Evolutionary conservation across 208 protist genomes (phyloP), one percentile per base, ranked within the genome.

Genomic region (Trypanosoma cruzi): DNA sequence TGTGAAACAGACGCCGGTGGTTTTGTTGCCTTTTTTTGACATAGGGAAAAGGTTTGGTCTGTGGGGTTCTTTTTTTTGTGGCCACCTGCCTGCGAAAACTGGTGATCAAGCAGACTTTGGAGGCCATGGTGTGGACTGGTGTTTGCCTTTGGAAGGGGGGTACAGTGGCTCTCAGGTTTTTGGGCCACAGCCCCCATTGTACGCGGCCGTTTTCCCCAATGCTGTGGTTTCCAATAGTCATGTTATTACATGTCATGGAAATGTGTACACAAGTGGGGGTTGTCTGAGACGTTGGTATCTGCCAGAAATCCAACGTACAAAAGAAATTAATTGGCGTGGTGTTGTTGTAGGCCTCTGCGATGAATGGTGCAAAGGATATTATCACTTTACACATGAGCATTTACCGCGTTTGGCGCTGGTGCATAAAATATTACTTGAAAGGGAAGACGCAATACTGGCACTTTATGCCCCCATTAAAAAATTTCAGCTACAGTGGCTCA

Each of bases 351-450:
- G 61, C 13, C 18, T 81, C 5, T 77, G 75, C 44, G 71, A 79
- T 59, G 49, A 60, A 18, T 81, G 75, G 75, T 77, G 71, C 22
- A 54, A 24, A 26, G 71, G 57, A 22, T 81, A 81, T 56, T 81
- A 63, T 32, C 72, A 81, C 46, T 81, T 74, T 48, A 81, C 72
- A 16, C 70, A 81, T 65, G 76, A 81, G 53, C 65, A 81, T 31
- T 56, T 81, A 11, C 10, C 64, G 11, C 70, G 76, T 49, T 29
- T 81, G 26, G 63, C 65, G 13, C 44, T 74, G 6, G 60, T 81
- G n/a, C 36, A 74, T 62, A 58, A 50, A 34, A 55, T 75, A 31
- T 56, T 81, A 49, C 16, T 77, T 14, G 61, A 75, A 13, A 31
- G 57, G 1, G 46, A 53, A 13, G 72, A 81, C 53, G 49, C 72